A percentile compares a stretch with the other conserved stretches of the same genome.
Evolutionary conservation across 306 rosid species (phyloP).

Genomic region (Lagenaria siceraria): DNA sequence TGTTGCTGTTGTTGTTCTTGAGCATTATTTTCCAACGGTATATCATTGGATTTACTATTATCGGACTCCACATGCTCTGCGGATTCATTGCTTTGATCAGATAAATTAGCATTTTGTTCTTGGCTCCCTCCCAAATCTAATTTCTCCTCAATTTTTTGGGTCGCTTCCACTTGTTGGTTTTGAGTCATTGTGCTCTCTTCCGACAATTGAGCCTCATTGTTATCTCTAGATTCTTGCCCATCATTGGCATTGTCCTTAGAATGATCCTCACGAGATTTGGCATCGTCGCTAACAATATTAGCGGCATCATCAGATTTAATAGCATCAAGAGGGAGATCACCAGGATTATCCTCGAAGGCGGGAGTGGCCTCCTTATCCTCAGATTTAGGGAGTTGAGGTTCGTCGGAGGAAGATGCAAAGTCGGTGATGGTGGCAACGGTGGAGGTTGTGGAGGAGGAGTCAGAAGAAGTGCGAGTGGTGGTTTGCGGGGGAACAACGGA

Average conservation of each 20-base stretch:
- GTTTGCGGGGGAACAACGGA: constrained; percentile 18
- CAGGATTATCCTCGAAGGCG: constrained; percentile 51
- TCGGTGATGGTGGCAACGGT: neutral
- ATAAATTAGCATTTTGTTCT: neutral
- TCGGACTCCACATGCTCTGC: constrained; percentile 1
- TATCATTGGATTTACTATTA: constrained; percentile 8
- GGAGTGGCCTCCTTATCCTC: constrained; percentile 5
- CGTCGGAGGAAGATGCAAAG: constrained; percentile 13
- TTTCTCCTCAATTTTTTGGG: neutral
- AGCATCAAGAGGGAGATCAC: constrained; percentile 71
- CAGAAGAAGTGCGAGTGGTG: constrained; percentile 20
- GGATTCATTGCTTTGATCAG: constrained; percentile 3
- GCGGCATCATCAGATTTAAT: constrained; percentile 33
- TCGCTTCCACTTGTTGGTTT: constrained; percentile 5
- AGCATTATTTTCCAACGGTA: neutral
- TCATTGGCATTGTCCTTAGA: neutral
- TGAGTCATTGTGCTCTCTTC: constrained; percentile 21
- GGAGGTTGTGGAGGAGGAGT: neutral
- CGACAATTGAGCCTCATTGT: constrained; percentile 12
- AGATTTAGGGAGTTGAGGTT: neutral
- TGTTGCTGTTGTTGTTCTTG: constrained; percentile 11
- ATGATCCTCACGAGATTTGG: constrained; percentile 16
- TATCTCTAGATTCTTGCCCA: constrained; percentile 6
- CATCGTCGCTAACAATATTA: neutral
- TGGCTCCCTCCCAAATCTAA: neutral